Evolutionary conservation across 352 stramenopile genomes (phyloP), one percentile per base, ranked within the genome.

Genomic region (Phytophthora ohioensis): DNA sequence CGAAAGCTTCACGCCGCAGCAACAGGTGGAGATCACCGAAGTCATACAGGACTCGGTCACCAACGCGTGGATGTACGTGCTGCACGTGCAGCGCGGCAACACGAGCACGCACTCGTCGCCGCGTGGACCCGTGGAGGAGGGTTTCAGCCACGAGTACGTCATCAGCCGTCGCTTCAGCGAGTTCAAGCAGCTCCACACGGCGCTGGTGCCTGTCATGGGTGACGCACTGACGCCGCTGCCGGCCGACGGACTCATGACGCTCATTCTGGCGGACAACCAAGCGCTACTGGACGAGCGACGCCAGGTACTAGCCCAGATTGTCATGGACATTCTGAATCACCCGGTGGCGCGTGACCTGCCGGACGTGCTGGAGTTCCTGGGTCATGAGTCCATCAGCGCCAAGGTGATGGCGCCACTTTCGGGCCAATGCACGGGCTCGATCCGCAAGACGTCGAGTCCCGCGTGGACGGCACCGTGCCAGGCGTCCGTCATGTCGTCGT

Each of bases 381-480:
- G 83, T 35, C 78, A 91, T 43, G 69, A 76, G 64, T 76, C 69
- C 32, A 84, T 75, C 3, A 82, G 88, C 54, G 79, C 70, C 32
- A 88, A 91, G 61, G 54, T 74, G 54, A 57, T 72, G 61, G 65
- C 48, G n/a, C 75, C 63, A 17, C 47, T 71, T 6, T 77, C 73
- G 38, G 69, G 69, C 39, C 83, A 85, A 67, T 91, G 82, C 68
- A 85, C 77, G 21, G 79, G 78, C 48, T 92, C 84, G n/a, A 90
- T 92, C 67, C 85, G 81, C 61, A 91, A 91, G 63, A 92, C 85
- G 34, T 86, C 76, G 30, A 87, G 81, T 63, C 81, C 81, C n/a
- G 83, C 78, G 35, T 92, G 85, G 85, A 81, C 82, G 15, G 73
- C 64, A 4, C 52, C 64, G 48, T 69, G 42, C 39, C 45, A 35